Conservation (phyloP, 371 early-diverging fungal species). For the Dichotomocladium elegans region DNA sequence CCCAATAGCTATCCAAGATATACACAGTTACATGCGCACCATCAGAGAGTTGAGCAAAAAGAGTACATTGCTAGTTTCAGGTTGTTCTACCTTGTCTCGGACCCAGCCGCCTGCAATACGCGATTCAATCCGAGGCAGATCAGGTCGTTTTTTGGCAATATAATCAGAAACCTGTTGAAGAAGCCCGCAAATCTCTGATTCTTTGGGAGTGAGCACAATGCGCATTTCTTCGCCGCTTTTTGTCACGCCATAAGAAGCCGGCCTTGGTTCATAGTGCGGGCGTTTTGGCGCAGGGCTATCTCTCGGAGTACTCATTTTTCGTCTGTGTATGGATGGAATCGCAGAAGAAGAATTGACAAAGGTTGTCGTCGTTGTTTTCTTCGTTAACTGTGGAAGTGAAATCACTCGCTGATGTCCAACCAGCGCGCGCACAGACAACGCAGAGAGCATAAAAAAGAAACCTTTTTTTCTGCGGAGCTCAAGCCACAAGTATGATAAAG, state of each 20-base stretch:
- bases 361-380: background rate
- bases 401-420: too few relatives aligned
- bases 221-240: constrained; percentile 34
- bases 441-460: background rate
- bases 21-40: background rate
- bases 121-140: constrained; percentile 59
- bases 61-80: too few relatives aligned
- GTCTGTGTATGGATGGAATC: background rate
- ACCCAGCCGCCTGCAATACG: constrained; percentile 99
- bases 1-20: constrained; percentile 73
- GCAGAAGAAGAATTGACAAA: background rate
- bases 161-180: constrained; percentile 55
- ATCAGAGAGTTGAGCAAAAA: too few relatives aligned
- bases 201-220: constrained; percentile 49
- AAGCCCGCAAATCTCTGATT: constrained; percentile 59
- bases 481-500: too few relatives aligned
- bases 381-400: background rate
- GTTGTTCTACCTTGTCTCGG: constrained; percentile 81
- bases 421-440: background rate
- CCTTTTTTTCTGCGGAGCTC: too few relatives aligned
- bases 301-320: background rate
- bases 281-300: background rate
- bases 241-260: constrained; percentile 26
- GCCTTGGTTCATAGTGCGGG: background rate
- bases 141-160: constrained; percentile 45